phyloP scores from a whole-genome alignment of 2,329 filamentous ascomycete species.

The Helotiales sp. region DNA sequence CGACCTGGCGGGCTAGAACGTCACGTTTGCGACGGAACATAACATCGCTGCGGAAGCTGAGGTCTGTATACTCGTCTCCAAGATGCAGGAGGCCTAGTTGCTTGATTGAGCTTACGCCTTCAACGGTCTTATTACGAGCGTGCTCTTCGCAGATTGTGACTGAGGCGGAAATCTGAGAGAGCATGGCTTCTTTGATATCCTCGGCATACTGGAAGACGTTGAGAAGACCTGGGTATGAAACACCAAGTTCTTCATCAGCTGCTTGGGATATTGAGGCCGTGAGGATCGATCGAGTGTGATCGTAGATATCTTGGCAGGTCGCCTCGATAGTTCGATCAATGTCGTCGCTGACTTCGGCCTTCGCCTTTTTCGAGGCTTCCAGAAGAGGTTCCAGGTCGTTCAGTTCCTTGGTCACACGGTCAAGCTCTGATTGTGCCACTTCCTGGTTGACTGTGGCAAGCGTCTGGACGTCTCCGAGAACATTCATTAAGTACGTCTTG shows the following conservation, averaged over 20 bases:
- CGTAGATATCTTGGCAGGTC: slow-evolving; percentile 84
- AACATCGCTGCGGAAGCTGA: slow-evolving; percentile 86
- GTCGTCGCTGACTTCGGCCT: slow-evolving; percentile 76
- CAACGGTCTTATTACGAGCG: slow-evolving; percentile 76
- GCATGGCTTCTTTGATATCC: slow-evolving; percentile 88
- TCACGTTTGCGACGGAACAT: slow-evolving; percentile 92
- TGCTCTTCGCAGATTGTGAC: slow-evolving; percentile 83
- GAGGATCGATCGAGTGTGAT: slow-evolving; percentile 77
- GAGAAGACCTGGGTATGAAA: slow-evolving; percentile 85
- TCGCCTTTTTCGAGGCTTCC: slow-evolving; percentile 81
- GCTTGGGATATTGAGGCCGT: slow-evolving; percentile 76
- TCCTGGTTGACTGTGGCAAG: slow-evolving; percentile 87
- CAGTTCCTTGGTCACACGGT: slow-evolving; percentile 81
- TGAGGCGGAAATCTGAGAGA: slow-evolving; percentile 81
- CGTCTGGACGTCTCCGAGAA: slow-evolving; percentile 83
- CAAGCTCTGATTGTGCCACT: slow-evolving; percentile 82
- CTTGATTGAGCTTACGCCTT: slow-evolving; percentile 86
- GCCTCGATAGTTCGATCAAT: slow-evolving; percentile 83
- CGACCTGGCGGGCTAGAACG: slow-evolving; percentile 79
- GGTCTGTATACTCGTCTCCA: slow-evolving; percentile 82
- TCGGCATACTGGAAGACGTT: slow-evolving; percentile 91
- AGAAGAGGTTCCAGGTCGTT: slow-evolving; percentile 82
- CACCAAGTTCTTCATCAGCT: slow-evolving; percentile 77
- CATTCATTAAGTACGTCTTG: slow-evolving; percentile 92
- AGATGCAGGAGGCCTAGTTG: slow-evolving; percentile 87